These are phyloP conservation scores for Fusarium secorum DNA, from an alignment of 2,329 filamentous ascomycete genomes.

Conservation along the genomic window DNA sequence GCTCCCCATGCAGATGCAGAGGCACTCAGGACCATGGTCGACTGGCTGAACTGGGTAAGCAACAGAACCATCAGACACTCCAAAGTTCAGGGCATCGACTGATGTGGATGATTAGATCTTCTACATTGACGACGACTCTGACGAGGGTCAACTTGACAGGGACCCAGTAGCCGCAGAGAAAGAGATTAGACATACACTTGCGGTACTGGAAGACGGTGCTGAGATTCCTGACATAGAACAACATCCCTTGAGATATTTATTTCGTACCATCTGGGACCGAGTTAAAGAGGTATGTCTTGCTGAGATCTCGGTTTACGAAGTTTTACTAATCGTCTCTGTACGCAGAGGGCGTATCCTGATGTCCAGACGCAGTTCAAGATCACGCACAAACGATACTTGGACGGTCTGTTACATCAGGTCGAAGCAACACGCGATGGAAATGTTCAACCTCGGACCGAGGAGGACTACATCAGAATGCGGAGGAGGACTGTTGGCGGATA, in stretches of 20 bases:
- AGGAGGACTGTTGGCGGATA: background rate
- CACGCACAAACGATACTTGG: background rate
- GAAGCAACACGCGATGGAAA: background rate
- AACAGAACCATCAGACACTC: rapidly evolving
- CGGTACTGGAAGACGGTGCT: background rate
- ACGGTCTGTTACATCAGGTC: background rate
- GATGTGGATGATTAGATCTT: background rate
- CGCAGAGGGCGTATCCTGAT: background rate
- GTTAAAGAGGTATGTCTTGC: background rate
- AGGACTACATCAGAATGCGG: background rate
- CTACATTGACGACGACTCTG: background rate
- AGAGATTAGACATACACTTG: background rate
- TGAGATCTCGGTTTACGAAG: rapidly evolving
- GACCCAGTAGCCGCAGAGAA: background rate
- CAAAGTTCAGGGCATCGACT: rapidly evolving
- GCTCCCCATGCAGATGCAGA: background rate
- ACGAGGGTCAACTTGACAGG: background rate
- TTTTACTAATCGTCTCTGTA: background rate
- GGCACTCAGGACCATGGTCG: background rate
- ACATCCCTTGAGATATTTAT: background rate
- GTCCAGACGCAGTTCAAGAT: background rate
- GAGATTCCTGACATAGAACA: background rate
- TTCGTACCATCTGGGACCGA: background rate
- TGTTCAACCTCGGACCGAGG: background rate
- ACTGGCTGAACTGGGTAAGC: background rate